phyloP scores from a whole-genome alignment of 129 eudicot species.

The Centaurea solstitialis region DNA sequence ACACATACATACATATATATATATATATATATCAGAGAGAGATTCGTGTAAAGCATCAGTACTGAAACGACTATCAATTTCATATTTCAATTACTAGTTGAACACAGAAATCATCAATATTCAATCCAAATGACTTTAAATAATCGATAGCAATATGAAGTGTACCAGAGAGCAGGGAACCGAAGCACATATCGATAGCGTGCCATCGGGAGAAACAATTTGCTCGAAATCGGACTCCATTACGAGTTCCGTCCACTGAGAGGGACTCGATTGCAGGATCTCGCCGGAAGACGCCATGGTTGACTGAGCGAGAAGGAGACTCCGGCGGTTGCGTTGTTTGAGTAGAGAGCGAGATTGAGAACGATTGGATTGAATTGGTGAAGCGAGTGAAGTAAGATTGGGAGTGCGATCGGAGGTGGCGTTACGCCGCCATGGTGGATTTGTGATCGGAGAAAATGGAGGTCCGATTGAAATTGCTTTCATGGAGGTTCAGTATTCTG shows the following conservation, averaged over 20 bases:
- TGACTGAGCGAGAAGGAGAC: slow-evolving; percentile 15
- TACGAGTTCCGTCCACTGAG: slow-evolving; percentile 47
- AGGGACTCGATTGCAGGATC: slow-evolving; percentile 1
- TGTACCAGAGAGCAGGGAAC: slow-evolving; percentile 91
- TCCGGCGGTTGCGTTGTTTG: slow-evolving; percentile 24
- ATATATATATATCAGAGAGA: neutral
- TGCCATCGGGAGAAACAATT: slow-evolving; percentile 66
- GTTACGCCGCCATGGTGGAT: slow-evolving; percentile 6
- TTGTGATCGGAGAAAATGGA: slow-evolving; percentile 12
- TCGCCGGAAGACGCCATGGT: slow-evolving; percentile 39
- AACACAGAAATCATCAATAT: neutral
- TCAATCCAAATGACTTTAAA: neutral
- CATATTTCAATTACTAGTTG: slow-evolving; percentile 8
- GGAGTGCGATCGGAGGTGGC: slow-evolving; percentile 22
- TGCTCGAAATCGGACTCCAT: slow-evolving; percentile 66
- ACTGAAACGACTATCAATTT: neutral
- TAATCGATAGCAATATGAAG: neutral
- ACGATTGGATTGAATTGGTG: slow-evolving; percentile 11
- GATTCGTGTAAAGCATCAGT: neutral
- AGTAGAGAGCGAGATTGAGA: slow-evolving; percentile 1
- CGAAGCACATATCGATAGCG: slow-evolving; percentile 83
- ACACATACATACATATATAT: too few relatives aligned
- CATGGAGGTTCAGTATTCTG: slow-evolving; percentile 21
- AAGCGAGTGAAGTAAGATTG: slow-evolving; percentile 6
- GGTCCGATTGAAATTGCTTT: slow-evolving; percentile 22